phyloP scores from a whole-genome alignment of 1,284 basidiomycete species.

The Nidula niveotomentosa region DNA sequence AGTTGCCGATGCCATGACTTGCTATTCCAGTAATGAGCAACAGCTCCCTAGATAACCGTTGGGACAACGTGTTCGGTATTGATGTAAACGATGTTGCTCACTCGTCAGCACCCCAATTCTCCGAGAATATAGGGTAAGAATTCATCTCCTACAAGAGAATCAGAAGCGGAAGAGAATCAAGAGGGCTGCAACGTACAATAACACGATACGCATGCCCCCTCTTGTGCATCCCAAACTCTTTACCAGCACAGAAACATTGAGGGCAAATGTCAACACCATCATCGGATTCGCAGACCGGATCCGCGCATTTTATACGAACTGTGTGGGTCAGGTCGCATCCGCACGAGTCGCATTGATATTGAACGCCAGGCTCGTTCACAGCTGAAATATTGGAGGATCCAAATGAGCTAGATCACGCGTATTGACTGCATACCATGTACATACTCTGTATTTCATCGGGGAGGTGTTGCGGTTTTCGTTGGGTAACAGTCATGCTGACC shows the following conservation, averaged over 20 bases:
- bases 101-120: conserved; percentile 99
- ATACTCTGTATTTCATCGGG: conserved; percentile 76
- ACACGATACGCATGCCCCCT: conserved; percentile 92
- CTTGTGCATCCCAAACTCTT: conserved; percentile 87
- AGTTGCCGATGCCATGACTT: conserved; percentile 92
- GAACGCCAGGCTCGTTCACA: conserved; percentile 75
- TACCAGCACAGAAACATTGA: conserved; percentile 89
- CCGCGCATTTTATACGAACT: conserved; percentile 91
- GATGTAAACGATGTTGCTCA: conserved; percentile 34
- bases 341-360: conserved; percentile 77
- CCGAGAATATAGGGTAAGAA: conserved; percentile 40
- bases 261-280: conserved; percentile 90
- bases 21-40: conserved; percentile 90
- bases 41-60: conserved; percentile 63
- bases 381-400: conserved; percentile 37
- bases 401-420: conserved; percentile 18
- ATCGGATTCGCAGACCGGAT: conserved; percentile 70
- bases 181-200: conserved; percentile 58
- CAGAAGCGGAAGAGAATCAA: conserved; percentile 3
- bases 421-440: too few species aligned
- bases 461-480: conserved; percentile 69
- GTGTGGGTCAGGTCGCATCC: conserved; percentile 80
- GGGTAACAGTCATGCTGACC: conserved; percentile 67
- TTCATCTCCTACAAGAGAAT: too few species aligned
- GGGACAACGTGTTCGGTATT: not conserved